These are phyloP conservation scores for Dactylonectria estremocensis DNA, from an alignment of 2,329 filamentous ascomycete genomes.

Conservation along the genomic window DNA sequence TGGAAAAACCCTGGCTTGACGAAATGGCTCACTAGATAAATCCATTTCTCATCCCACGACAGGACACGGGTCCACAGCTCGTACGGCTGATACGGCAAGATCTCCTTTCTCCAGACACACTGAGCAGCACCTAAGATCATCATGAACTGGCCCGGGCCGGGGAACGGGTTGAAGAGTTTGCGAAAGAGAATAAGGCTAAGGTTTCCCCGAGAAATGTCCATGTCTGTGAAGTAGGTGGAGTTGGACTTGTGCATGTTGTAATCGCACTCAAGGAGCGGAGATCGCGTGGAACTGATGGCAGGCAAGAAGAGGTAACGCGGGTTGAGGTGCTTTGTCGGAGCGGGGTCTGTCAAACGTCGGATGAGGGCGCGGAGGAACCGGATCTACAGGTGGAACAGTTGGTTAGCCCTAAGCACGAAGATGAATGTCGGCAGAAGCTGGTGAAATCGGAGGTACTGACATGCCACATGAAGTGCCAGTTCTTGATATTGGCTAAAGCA, in stretches of 20 bases:
- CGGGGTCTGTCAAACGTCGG: constrained; percentile 11
- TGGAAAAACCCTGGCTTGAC: constrained; percentile 22
- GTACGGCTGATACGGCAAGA: constrained; percentile 33
- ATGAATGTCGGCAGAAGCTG: background rate
- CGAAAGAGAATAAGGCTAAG: constrained; percentile 26
- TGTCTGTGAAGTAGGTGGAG: constrained; percentile 37
- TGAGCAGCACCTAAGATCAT: constrained; percentile 23
- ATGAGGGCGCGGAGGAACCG: constrained; percentile 14
- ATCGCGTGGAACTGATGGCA: constrained; percentile 20
- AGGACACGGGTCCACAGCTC: constrained; percentile 36
- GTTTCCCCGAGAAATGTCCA: constrained; percentile 35
- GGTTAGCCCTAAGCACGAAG: background rate
- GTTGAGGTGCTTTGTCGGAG: constrained; percentile 7
- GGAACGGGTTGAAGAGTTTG: constrained; percentile 25
- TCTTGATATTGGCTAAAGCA: constrained; percentile 19
- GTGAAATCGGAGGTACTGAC: background rate
- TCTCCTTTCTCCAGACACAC: constrained; percentile 35
- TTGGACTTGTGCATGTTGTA: constrained; percentile 40
- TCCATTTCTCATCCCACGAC: constrained; percentile 38
- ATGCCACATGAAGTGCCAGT: constrained; percentile 19
- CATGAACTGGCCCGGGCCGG: constrained; percentile 15
- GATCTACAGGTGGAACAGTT: background rate
- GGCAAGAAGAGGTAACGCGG: constrained; percentile 26
- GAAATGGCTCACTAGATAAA: constrained; percentile 37
- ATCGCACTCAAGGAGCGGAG: constrained; percentile 34